Conservation (phyloP, 1,284 basidiomycete species). For the Ganoderma leucocontextum region DNA sequence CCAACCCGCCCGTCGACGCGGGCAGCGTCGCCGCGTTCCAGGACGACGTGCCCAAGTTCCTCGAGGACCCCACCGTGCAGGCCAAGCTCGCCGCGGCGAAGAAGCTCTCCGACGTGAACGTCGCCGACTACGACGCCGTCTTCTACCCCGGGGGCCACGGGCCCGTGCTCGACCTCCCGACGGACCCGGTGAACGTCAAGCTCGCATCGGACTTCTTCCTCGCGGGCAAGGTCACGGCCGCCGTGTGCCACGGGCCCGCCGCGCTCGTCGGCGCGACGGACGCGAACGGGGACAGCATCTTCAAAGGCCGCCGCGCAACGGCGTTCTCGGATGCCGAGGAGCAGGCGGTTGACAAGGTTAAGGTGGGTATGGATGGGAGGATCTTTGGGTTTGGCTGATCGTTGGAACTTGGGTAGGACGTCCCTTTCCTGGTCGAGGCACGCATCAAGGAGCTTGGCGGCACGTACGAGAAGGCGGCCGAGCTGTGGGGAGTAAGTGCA, state of each 20-base stretch:
- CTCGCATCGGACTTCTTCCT: slow-evolving; percentile 72
- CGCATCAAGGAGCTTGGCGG: slow-evolving; percentile 70
- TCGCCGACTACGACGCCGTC: slow-evolving; percentile 72
- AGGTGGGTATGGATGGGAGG: slow-evolving; percentile 17
- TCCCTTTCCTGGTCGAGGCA: slow-evolving; percentile 79
- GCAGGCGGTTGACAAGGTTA: slow-evolving; percentile 49
- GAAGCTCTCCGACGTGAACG: slow-evolving; percentile 67
- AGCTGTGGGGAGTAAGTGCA: slow-evolving; percentile 62
- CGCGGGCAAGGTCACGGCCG: slow-evolving; percentile 63
- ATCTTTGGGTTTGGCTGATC: slow-evolving; percentile 39
- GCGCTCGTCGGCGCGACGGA: slow-evolving; percentile 65
- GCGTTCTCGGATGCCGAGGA: slow-evolving; percentile 82
- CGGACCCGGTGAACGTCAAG: slow-evolving; percentile 63
- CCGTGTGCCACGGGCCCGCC: slow-evolving; percentile 82
- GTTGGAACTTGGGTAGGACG: slow-evolving; percentile 39
- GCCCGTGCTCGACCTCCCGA: slow-evolving; percentile 73
- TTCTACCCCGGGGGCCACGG: slow-evolving; percentile 85
- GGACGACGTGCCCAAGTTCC: slow-evolving; percentile 66
- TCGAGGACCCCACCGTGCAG: slow-evolving; percentile 64
- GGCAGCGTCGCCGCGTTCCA: slow-evolving; percentile 66
- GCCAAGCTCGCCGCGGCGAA: slow-evolving; percentile 67
- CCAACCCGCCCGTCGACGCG: slow-evolving; percentile 78
- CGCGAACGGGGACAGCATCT: slow-evolving; percentile 65
- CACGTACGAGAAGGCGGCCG: slow-evolving; percentile 62
- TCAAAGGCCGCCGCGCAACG: slow-evolving; percentile 67